Evolutionary conservation across 2,329 filamentous ascomycete species (phyloP).

Genomic region (Hypoxylon sp.): DNA sequence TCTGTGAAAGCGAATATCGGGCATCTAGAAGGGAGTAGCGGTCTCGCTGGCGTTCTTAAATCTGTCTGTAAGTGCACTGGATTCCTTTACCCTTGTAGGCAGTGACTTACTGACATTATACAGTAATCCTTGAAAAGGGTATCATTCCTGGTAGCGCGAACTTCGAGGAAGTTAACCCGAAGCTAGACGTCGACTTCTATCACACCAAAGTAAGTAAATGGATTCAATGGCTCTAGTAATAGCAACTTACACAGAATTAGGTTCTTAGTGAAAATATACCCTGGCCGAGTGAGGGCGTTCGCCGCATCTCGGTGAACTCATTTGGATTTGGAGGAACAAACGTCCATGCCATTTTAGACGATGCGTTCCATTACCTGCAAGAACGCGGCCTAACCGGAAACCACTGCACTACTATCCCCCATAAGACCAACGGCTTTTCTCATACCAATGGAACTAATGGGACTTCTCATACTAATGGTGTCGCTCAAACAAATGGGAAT

Average conservation of each 20-base stretch:
- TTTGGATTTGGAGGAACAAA: constrained; percentile 53
- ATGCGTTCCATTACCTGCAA: constrained; percentile 47
- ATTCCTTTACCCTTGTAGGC: not conserved
- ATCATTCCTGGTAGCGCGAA: constrained; percentile 52
- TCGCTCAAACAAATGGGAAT: constrained; percentile 9
- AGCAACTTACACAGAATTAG: constrained; percentile 36
- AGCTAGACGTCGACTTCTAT: constrained; percentile 47
- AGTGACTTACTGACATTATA: not conserved
- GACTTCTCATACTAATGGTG: constrained; percentile 46
- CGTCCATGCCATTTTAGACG: constrained; percentile 48
- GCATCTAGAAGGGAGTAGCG: constrained; percentile 50
- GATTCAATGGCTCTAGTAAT: not conserved
- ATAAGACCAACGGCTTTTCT: constrained; percentile 2
- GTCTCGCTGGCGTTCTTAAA: constrained; percentile 54
- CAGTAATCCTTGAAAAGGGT: constrained; percentile 53
- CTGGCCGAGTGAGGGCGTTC: constrained; percentile 55
- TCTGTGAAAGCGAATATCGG: constrained; percentile 51
- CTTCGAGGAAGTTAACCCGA: constrained; percentile 50
- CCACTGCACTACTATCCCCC: constrained; percentile 36
- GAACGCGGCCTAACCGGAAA: constrained; percentile 38
- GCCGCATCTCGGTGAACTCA: constrained; percentile 52
- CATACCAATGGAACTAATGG: constrained; percentile 6
- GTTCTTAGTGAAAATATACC: constrained; percentile 44
- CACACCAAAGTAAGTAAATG: constrained; percentile 45
- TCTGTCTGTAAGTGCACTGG: constrained; percentile 42